Percentiles rank a stretch among this genome's conserved stretches.
phyloP scores from a whole-genome alignment of 2,329 filamentous ascomycete genomes.

The Coleophoma cylindrospora region DNA sequence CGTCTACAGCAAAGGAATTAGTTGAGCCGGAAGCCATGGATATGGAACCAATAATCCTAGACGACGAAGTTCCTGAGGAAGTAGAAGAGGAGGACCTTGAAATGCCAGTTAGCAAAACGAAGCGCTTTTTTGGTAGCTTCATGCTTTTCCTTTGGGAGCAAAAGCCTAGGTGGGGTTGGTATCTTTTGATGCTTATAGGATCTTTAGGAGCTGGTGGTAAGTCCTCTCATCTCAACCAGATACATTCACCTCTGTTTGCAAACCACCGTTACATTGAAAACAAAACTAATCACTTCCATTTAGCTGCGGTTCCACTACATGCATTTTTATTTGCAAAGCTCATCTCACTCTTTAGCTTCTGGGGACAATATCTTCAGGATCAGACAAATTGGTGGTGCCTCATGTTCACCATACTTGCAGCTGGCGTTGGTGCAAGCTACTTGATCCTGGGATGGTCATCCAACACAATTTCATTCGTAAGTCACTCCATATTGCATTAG shows the following conservation, averaged over 20 bases:
- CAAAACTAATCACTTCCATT: slow-evolving; percentile 25
- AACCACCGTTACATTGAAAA: slow-evolving; percentile 21
- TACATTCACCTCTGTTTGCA: slow-evolving; percentile 4
- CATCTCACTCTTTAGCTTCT: slow-evolving; percentile 23
- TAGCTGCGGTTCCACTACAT: slow-evolving; percentile 32
- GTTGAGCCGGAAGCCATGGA: slow-evolving; percentile 5
- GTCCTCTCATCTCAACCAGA: slow-evolving; percentile 5
- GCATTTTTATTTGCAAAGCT: slow-evolving; percentile 23
- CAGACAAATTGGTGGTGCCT: slow-evolving; percentile 39
- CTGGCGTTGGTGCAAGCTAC: slow-evolving; percentile 30
- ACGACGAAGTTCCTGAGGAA: slow-evolving; percentile 3
- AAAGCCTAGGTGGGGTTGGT: slow-evolving; percentile 41
- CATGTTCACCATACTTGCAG: slow-evolving; percentile 42
- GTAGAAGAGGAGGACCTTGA: not conserved
- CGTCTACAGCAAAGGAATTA: not conserved
- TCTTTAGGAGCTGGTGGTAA: slow-evolving; percentile 22
- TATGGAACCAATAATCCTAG: not conserved
- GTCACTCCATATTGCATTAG: slow-evolving; percentile 4
- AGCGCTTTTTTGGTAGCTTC: slow-evolving; percentile 9
- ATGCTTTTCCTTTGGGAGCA: slow-evolving; percentile 52
- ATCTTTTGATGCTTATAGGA: slow-evolving; percentile 43
- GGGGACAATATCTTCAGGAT: slow-evolving; percentile 12
- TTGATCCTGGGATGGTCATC: slow-evolving; percentile 26
- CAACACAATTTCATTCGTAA: slow-evolving; percentile 29
- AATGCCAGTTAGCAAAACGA: not conserved